phyloP scores from a whole-genome alignment of 768 basidiomycete species.

The Hemileccinum impolitum region DNA sequence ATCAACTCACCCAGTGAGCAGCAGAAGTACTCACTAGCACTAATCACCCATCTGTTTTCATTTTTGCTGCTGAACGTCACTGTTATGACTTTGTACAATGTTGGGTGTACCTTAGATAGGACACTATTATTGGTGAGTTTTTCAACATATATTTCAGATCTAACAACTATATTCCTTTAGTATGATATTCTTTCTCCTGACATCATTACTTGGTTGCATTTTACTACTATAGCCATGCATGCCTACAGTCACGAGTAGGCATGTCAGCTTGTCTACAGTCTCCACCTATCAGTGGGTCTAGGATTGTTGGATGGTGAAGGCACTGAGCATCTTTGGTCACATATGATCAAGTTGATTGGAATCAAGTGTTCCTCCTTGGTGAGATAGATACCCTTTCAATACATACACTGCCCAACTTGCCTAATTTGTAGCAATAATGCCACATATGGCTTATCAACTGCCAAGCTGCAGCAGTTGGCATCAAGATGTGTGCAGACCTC shows the following conservation, averaged over 20 bases:
- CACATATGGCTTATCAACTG: constrained; percentile 36
- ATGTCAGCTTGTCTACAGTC: constrained; percentile 7
- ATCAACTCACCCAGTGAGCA: not conserved
- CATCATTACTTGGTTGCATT: too few species aligned
- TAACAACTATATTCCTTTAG: not conserved
- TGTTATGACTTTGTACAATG: constrained; percentile 28
- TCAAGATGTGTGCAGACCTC: not conserved
- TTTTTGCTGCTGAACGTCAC: constrained; percentile 32
- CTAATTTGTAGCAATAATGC: constrained; percentile 20
- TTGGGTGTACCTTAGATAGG: constrained; percentile 34
- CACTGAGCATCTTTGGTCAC: constrained; percentile 31
- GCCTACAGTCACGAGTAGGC: constrained; percentile 38
- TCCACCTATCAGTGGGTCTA: not conserved
- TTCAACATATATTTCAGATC: not conserved
- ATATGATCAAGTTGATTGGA: constrained; percentile 32
- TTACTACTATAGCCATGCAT: constrained; percentile 36
- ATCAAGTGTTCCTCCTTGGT: too few species aligned
- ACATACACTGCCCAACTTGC: too few species aligned
- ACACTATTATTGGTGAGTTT: constrained; percentile 23
- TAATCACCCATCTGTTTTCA: constrained; percentile 29
- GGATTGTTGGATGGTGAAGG: constrained; percentile 23
- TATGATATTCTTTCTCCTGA: not conserved
- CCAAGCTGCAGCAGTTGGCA: constrained; percentile 12
- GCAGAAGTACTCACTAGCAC: constrained; percentile 35
- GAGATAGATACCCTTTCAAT: too few species aligned